Conservation (phyloP, 164 flowering plant genomes). For the grape (Vitis vinifera) region ASM3070453v1 NC_081819.1:19902501-19903000, state of each 20-base stretch:
- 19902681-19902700: too few relatives aligned
- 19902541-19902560: background rate
- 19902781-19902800: constrained; percentile 87
- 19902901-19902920: background rate
- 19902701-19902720: background rate
- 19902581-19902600: background rate
- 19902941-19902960: background rate
- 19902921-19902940: background rate
- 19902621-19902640: background rate
- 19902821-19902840: constrained; percentile 68
- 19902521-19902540: background rate
- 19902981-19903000: constrained; percentile 21
- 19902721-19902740: background rate
- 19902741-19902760: constrained; percentile 1
- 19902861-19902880: constrained; percentile 68
- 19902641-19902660: background rate
- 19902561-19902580: background rate
- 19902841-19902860: constrained; percentile 88
- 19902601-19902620: background rate
- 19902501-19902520: too few relatives aligned
- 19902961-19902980: background rate
- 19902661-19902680: background rate
- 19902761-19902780: constrained; percentile 72
- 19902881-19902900: constrained; percentile 60
- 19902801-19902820: constrained; percentile 56